These are phyloP conservation scores for Setomelanomma holmii DNA, from an alignment of 2,329 filamentous ascomycete species.

Conservation along the genomic window DNA sequence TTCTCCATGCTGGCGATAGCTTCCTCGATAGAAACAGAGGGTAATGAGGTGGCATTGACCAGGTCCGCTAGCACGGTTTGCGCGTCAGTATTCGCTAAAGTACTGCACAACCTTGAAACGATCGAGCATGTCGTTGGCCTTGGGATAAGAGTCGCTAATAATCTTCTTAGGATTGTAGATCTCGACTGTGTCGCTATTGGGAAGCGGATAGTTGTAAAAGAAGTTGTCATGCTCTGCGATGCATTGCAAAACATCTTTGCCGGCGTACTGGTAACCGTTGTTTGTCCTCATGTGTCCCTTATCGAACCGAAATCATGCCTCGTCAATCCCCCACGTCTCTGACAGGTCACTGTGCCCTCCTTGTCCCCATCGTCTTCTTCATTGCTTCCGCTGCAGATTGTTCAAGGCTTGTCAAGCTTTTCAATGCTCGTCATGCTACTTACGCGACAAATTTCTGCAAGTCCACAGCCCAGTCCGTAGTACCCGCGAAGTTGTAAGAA, in stretches of 20 bases:
- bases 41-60: conserved; percentile 11
- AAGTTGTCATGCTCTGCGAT: conserved; percentile 1
- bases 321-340: conserved; percentile 5
- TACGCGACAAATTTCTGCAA: conserved; percentile 3
- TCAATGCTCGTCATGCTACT: background rate
- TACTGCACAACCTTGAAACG: conserved; percentile 7
- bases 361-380: background rate
- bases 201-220: conserved; percentile 11
- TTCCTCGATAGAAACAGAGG: conserved; percentile 5
- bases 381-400: background rate
- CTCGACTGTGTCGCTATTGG: conserved; percentile 10
- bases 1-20: conserved; percentile 12
- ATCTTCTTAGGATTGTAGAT: conserved; percentile 16
- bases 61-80: conserved; percentile 4
- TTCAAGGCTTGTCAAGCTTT: background rate
- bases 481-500: conserved; percentile 41
- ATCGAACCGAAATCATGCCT: conserved; percentile 9
- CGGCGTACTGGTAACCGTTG: conserved; percentile 13
- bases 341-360: background rate
- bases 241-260: conserved; percentile 7
- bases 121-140: conserved; percentile 9
- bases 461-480: conserved; percentile 49
- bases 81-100: too few species aligned
- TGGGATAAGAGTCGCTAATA: conserved; percentile 10
- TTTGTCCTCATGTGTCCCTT: conserved; percentile 6